Conservation (phyloP, 345 rosid species). For the Tarenaya hassleriana region DNA sequence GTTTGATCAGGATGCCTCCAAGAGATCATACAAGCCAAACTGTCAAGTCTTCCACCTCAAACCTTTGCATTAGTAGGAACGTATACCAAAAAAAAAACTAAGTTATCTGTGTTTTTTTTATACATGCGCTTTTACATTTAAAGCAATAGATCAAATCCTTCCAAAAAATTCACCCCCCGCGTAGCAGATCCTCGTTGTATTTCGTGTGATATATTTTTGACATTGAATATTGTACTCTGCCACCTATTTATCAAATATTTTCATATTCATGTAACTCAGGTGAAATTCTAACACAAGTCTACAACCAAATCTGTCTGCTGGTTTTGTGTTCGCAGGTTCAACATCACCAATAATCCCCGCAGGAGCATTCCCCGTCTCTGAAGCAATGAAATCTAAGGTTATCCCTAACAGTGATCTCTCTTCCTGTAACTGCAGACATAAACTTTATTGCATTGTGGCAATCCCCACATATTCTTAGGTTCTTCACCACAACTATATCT, state of each 20-base stretch:
- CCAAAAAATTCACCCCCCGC: too few species aligned
- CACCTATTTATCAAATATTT: too few species aligned
- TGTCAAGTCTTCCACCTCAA: constrained; percentile 90
- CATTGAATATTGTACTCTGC: too few species aligned
- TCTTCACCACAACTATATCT: constrained; percentile 67
- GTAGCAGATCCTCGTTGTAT: too few species aligned
- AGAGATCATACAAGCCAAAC: constrained; percentile 54
- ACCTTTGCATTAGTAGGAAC: constrained; percentile 31
- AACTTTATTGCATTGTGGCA: constrained; percentile 80
- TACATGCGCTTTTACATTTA: too few species aligned
- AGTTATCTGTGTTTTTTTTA: too few species aligned
- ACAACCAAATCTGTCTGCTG: too few species aligned
- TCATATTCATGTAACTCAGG: too few species aligned
- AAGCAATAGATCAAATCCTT: too few species aligned
- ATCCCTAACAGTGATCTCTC: constrained; percentile 74
- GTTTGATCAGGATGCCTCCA: constrained; percentile 61
- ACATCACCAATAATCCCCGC: constrained; percentile 75
- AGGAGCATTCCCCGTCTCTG: constrained; percentile 63
- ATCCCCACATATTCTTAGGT: constrained; percentile 84
- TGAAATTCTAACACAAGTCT: too few species aligned
- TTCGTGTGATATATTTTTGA: too few species aligned
- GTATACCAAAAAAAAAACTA: neutral
- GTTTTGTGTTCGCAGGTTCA: too few species aligned
- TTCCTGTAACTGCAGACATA: constrained; percentile 47
- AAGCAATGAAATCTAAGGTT: constrained; percentile 71